Evolutionary conservation across 2,329 filamentous ascomycete genomes (phyloP).

Genomic region (Aspergillus glaucus): DNA sequence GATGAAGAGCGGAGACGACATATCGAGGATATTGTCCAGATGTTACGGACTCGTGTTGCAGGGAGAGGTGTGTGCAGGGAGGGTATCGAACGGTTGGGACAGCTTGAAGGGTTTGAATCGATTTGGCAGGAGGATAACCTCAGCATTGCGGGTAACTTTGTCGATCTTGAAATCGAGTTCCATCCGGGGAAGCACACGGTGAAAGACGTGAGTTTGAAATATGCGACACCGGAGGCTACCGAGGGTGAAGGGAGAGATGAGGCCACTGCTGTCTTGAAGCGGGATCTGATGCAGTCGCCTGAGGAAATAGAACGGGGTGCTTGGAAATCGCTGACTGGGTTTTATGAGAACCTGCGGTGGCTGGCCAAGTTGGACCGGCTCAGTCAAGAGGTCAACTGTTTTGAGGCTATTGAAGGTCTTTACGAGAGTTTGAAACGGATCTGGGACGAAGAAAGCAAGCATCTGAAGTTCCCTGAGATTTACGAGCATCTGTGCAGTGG

Average conservation of each 20-base stretch:
- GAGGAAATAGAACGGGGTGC: constrained; percentile 24
- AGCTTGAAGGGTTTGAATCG: constrained; percentile 40
- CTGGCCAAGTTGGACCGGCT: constrained; percentile 40
- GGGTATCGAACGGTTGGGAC: constrained; percentile 36
- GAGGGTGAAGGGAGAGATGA: constrained; percentile 38
- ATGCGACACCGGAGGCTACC: constrained; percentile 35
- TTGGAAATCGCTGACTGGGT: constrained; percentile 34
- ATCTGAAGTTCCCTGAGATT: constrained; percentile 20
- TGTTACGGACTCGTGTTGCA: constrained; percentile 34
- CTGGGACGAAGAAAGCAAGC: constrained; percentile 37
- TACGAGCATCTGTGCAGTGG: constrained; percentile 38
- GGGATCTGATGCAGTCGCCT: constrained; percentile 29
- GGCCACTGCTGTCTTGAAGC: constrained; percentile 38
- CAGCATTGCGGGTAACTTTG: constrained; percentile 41
- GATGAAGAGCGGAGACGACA: constrained; percentile 37
- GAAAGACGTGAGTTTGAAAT: constrained; percentile 38
- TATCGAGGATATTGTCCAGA: constrained; percentile 36
- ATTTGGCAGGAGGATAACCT: constrained; percentile 43
- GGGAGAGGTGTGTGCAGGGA: constrained; percentile 41
- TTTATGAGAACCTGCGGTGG: constrained; percentile 39
- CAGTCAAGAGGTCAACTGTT: constrained; percentile 41
- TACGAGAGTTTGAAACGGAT: constrained; percentile 37
- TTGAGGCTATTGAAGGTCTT: constrained; percentile 40
- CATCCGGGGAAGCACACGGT: constrained; percentile 34
- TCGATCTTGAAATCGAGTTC: constrained; percentile 43